These are phyloP conservation scores for Juglanconis sp. DNA, from an alignment of 2,329 filamentous ascomycete species.

Conservation along the genomic window DNA sequence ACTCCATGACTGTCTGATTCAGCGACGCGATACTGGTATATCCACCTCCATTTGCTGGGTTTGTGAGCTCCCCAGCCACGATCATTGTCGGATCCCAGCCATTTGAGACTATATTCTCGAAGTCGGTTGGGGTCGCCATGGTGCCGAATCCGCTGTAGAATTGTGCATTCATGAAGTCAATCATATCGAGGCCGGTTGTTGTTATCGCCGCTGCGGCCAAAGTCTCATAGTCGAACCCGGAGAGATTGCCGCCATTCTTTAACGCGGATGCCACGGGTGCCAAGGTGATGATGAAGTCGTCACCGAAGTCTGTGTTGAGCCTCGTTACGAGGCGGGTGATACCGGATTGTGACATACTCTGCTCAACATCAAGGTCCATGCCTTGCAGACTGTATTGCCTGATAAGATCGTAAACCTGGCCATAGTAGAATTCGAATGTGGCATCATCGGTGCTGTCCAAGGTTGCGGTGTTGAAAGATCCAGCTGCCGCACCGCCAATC, in stretches of 20 bases:
- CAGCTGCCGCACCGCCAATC: conserved; percentile 80
- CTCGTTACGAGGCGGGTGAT: conserved; percentile 66
- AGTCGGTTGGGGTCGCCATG: conserved; percentile 43
- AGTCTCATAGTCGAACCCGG: conserved; percentile 76
- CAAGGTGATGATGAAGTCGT: conserved; percentile 71
- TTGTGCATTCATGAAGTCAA: conserved; percentile 86
- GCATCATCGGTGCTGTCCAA: conserved; percentile 51
- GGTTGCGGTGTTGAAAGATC: conserved; percentile 58
- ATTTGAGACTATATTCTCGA: conserved; percentile 48
- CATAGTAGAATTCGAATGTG: conserved; percentile 72
- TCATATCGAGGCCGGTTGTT: conserved; percentile 38
- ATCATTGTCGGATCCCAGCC: conserved; percentile 74
- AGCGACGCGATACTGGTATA: conserved; percentile 49
- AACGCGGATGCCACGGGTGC: conserved; percentile 77
- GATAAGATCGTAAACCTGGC: conserved; percentile 64
- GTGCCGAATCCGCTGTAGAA: conserved; percentile 90
- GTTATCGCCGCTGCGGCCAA: conserved; percentile 64
- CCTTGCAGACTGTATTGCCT: conserved; percentile 61
- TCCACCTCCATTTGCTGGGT: conserved; percentile 66
- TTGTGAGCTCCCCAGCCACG: conserved; percentile 78
- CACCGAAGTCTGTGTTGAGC: conserved; percentile 66
- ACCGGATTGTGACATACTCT: conserved; percentile 65
- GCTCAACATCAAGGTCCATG: conserved; percentile 77
- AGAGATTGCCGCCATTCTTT: conserved; percentile 58
- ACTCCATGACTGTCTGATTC: conserved; percentile 37